Base-by-base conservation (phyloP, 257 asterid species). In the Ilex asprella region DNA sequence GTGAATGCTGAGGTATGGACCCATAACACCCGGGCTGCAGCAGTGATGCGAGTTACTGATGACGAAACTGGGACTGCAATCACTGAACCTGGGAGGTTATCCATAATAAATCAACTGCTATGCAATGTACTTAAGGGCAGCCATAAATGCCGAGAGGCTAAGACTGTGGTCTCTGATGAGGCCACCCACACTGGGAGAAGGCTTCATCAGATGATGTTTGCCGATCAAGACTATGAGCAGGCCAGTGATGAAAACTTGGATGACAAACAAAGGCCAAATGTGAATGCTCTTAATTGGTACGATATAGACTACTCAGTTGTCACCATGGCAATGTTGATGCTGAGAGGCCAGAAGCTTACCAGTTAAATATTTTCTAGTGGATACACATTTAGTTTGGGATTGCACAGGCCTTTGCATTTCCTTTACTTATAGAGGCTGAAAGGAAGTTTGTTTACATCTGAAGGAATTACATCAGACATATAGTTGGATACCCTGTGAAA, bases 391-490 rank as follows among this genome's bases (percentile, higher is more conserved):
- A 10, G 13, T 46, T 10, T 46, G 15, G 10, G n/a, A 10, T 46
- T 46, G 14, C 3, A 14, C 11, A 11, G 13, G n/a, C 52, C 14
- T 14, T 44, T 8, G 12, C 21, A 16, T 16, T 16, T 13, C 41
- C 35, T 60, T 16, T 44, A 35, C 7, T 13, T 16, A 16, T 27
- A 35, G 55, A 9, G 51, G 16, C 56, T 63, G 35, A 62, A 31
- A 44, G 6, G 1, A 30, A 9, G 6, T 47, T 47, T 50, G 14
- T 10, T 64, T 56, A 8, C 59, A 16, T 15, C 14, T 31, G 21
- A 51, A 86, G 95, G 95, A 86, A 72, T 86, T 86, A 75, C 77
- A 78, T 86, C 47, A 68, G 89, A 70, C 95, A 86, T 55, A 66
- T 68, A 67, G 95, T 82, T 27, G 95, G 91, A 58, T 71, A 58